These are phyloP conservation scores for Rhynchospora tenuis DNA, from an alignment of 176 grass and related monocot genomes.

Conservation along the genomic window DNA sequence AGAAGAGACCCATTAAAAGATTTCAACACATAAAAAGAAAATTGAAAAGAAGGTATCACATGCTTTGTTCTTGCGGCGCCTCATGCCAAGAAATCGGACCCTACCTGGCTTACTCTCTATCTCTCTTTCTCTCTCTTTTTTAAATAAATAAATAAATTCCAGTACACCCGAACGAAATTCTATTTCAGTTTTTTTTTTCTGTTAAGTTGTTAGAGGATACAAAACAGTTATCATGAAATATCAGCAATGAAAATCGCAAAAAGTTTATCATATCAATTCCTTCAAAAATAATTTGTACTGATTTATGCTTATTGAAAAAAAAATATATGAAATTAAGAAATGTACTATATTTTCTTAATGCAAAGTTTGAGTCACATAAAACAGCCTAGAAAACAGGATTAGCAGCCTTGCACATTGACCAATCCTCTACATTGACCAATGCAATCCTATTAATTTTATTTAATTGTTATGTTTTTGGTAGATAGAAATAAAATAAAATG, in stretches of 20 bases:
- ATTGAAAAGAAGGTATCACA: background rate
- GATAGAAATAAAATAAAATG: background rate
- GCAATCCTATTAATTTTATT: background rate
- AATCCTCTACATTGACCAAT: background rate
- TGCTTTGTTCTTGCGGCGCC: slow-evolving; percentile 12
- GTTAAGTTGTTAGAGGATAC: too few species aligned
- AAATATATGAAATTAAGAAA: background rate
- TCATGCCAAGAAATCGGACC: background rate
- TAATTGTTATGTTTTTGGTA: background rate
- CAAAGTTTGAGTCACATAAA: background rate
- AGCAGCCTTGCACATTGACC: background rate
- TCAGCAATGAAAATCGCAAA: too few species aligned
- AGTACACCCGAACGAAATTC: background rate
- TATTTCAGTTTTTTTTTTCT: too few species aligned
- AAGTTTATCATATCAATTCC: background rate
- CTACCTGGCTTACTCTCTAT: background rate
- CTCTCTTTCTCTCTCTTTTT: background rate
- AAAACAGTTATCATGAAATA: too few species aligned
- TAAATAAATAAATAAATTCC: too few species aligned
- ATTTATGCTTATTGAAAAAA: background rate
- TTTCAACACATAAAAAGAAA: background rate
- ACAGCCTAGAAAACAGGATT: background rate
- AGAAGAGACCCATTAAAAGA: background rate
- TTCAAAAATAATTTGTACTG: background rate
- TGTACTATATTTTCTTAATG: background rate